Evolutionary conservation across 2,329 filamentous ascomycete species (phyloP).

Genomic region (Pseudovirgaria hyperparasitica): DNA sequence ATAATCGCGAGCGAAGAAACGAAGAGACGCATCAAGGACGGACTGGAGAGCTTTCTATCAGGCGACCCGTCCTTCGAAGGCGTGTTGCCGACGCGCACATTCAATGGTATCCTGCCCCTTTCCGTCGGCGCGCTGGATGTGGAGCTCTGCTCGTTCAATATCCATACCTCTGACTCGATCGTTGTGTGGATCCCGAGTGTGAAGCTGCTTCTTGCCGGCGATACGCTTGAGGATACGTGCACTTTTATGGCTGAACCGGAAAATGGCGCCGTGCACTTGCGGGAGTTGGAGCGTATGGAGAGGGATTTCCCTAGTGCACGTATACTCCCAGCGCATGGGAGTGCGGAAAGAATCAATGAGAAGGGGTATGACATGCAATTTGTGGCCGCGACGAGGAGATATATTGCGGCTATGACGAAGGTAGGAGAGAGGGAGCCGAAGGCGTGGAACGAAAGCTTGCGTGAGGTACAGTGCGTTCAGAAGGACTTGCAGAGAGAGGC

Average conservation of each 20-base stretch:
- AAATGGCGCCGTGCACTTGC: constrained; percentile 2
- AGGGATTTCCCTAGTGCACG: constrained; percentile 4
- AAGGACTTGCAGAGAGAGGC: constrained; percentile 4
- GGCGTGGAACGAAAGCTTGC: constrained; percentile 5
- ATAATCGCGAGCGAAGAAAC: constrained; percentile 3
- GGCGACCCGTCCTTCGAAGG: constrained; percentile 4
- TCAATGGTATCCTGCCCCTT: constrained; percentile 4
- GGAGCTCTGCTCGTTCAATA: constrained; percentile 6
- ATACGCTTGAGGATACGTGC: constrained; percentile 7
- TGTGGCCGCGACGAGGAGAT: constrained; percentile 6
- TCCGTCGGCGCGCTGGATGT: constrained; percentile 4
- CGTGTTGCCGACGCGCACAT: constrained; percentile 5
- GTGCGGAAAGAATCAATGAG: constrained; percentile 4
- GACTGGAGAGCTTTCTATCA: constrained; percentile 1
- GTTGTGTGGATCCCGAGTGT: constrained; percentile 4
- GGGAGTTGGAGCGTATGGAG: constrained; percentile 6
- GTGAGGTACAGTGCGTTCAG: constrained; percentile 5
- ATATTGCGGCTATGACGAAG: constrained; percentile 6
- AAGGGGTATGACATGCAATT: constrained; percentile 5
- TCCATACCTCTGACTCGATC: constrained; percentile 6
- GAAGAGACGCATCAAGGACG: neutral
- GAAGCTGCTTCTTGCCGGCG: constrained; percentile 6
- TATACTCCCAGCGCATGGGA: constrained; percentile 7
- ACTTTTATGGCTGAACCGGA: constrained; percentile 6
- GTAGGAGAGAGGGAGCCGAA: constrained; percentile 3